Evolutionary conservation across 2,329 filamentous ascomycete species (phyloP).

Genomic region (Xylariaceae sp.): DNA sequence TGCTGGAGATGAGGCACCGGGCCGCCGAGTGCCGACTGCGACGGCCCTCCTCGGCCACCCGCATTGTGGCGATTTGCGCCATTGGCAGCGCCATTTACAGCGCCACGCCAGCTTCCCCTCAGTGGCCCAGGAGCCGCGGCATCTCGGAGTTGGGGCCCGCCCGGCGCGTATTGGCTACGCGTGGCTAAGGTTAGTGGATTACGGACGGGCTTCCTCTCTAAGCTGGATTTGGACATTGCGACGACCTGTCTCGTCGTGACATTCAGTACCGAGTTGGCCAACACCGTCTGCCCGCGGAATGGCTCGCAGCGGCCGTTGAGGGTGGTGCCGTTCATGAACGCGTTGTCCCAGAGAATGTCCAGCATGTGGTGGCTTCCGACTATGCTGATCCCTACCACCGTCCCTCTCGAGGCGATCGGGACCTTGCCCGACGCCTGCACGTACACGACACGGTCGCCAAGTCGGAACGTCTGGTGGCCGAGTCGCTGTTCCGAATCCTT

Average conservation of each 20-base stretch:
- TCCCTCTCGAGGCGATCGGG: constrained; percentile 84
- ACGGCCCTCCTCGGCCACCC: constrained; percentile 32
- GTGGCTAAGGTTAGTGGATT: constrained; percentile 40
- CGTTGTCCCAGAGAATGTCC: constrained; percentile 87
- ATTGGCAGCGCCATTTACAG: constrained; percentile 48
- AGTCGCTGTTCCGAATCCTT: constrained; percentile 90
- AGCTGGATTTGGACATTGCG: constrained; percentile 54
- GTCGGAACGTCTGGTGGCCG: constrained; percentile 71
- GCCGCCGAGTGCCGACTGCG: constrained; percentile 21
- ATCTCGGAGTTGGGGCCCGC: constrained; percentile 57
- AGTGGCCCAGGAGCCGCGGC: constrained; percentile 50
- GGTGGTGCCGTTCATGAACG: constrained; percentile 96
- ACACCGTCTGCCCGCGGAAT: constrained; percentile 90
- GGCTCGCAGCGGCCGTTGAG: constrained; percentile 84
- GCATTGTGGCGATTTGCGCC: constrained; percentile 37
- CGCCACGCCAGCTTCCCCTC: constrained; percentile 53
- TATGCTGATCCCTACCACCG: constrained; percentile 89
- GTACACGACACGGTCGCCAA: constrained; percentile 91
- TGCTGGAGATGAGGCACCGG: constrained; percentile 43
- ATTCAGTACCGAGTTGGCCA: constrained; percentile 83
- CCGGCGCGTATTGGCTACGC: no score
- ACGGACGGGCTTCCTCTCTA: constrained; percentile 47
- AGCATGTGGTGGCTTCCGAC: constrained; percentile 77
- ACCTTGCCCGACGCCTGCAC: constrained; percentile 90
- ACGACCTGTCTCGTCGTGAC: constrained; percentile 76